phyloP scores from a whole-genome alignment of 306 rosid genomes.

The Prunus persica region Prunus_persica_NCBIv2 NC_034011.1:569501-570000 shows the following conservation, averaged over 20 bases:
- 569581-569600: slow-evolving; percentile 92
- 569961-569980: slow-evolving; percentile 88
- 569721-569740: neutral
- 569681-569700: slow-evolving; percentile 83
- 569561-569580: slow-evolving; percentile 64
- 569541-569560: slow-evolving; percentile 46
- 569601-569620: slow-evolving; percentile 47
- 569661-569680: slow-evolving; percentile 66
- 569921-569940: slow-evolving; percentile 93
- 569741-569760: neutral
- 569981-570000: slow-evolving; percentile 95
- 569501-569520: too few species aligned
- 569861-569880: neutral
- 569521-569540: too few species aligned
- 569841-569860: neutral
- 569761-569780: neutral
- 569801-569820: neutral
- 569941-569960: slow-evolving; percentile 62
- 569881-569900: slow-evolving; percentile 2
- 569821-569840: neutral
- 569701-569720: slow-evolving; percentile 55
- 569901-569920: slow-evolving; percentile 88
- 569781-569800: neutral
- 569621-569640: slow-evolving; percentile 35
- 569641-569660: slow-evolving; percentile 70